Evolutionary conservation across 257 asterid species (phyloP).

Genomic region (Gentiana macrophylla): DNA sequence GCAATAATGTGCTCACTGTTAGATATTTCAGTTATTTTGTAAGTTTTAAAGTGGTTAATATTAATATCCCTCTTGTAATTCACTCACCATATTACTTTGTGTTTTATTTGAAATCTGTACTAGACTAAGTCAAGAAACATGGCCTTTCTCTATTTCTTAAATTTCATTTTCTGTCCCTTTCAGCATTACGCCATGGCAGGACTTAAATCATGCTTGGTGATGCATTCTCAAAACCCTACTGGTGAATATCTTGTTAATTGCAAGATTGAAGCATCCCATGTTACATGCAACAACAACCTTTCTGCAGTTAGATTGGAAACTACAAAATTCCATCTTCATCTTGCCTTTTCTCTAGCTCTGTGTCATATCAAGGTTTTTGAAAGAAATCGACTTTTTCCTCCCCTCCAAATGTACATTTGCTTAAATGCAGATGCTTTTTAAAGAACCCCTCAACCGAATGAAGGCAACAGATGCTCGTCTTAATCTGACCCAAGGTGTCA

Average conservation of each 20-base stretch:
- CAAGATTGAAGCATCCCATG: constrained; percentile 69
- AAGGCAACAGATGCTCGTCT: constrained; percentile 88
- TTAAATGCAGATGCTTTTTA: constrained; percentile 69
- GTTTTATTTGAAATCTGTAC: no score
- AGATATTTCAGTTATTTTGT: no score
- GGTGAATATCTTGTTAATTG: constrained; percentile 66
- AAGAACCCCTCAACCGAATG: constrained; percentile 74
- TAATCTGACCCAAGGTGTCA: constrained; percentile 92
- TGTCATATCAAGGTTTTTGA: constrained; percentile 7
- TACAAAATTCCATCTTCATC: constrained; percentile 45
- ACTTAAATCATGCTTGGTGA: constrained; percentile 68
- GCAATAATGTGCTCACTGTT: no score
- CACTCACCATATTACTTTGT: no score
- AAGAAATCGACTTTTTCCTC: constrained; percentile 7
- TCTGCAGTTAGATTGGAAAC: constrained; percentile 83
- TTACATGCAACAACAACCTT: constrained; percentile 45
- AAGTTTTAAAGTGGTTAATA: no score
- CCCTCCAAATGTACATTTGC: constrained; percentile 16
- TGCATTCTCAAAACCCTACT: constrained; percentile 85
- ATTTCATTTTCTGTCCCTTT: constrained; percentile 4
- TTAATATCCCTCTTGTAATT: no score
- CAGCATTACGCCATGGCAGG: constrained; percentile 94
- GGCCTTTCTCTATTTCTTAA: neutral
- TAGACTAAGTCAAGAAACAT: neutral
- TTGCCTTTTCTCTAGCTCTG: constrained; percentile 8